These are phyloP conservation scores for Teunomyces kruisii DNA, from an alignment of 805 yeast genomes.

Conservation along the genomic window DNA sequence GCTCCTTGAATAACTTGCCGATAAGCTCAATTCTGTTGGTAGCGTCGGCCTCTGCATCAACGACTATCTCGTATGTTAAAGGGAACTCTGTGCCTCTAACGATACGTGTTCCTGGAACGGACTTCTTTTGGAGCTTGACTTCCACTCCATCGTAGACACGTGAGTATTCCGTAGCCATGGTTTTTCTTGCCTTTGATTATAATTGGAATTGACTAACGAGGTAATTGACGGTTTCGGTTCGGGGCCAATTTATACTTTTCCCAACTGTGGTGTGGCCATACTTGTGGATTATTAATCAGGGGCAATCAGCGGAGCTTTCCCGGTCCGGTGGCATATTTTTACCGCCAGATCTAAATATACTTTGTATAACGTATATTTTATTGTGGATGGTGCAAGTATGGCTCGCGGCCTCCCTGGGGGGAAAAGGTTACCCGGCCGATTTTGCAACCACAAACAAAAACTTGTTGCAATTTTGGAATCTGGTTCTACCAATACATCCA, in stretches of 20 bases:
- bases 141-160: slow-evolving; percentile 1
- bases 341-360: too few species aligned
- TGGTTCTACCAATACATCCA: too few species aligned
- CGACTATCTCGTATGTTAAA: not conserved
- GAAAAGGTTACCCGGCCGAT: slow-evolving; percentile 2
- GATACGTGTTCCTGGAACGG: not conserved
- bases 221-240: not conserved
- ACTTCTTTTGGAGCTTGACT: not conserved
- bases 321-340: too few species aligned
- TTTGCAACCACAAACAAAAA: slow-evolving; percentile 4
- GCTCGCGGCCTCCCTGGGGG: not conserved
- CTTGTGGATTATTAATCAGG: not conserved
- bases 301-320: not conserved
- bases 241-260: not conserved
- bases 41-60: not conserved
- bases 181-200: not conserved
- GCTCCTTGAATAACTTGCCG: slow-evolving; percentile 4
- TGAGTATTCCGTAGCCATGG: not conserved
- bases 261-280: not conserved
- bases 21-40: not conserved
- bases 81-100: slow-evolving; percentile 9
- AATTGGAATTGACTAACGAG: too few species aligned
- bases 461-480: not conserved
- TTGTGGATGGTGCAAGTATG: not conserved
- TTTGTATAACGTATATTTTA: not conserved